Evolutionary conservation across 2,329 filamentous ascomycete species (phyloP).

Genomic region (Monilinia polystroma): DNA sequence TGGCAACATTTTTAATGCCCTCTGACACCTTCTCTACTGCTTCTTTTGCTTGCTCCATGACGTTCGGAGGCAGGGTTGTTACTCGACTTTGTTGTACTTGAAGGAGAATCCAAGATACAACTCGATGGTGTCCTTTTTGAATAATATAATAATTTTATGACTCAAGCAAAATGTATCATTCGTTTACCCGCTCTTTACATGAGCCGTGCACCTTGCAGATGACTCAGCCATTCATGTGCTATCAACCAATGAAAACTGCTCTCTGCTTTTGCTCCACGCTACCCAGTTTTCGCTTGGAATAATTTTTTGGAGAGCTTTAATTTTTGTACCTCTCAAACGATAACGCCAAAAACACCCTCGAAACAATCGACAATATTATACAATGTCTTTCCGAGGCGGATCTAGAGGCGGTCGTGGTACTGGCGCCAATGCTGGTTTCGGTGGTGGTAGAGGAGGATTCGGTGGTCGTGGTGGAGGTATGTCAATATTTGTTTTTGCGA

Average conservation of each 20-base stretch:
- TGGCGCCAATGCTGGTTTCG: slow-evolving; percentile 50
- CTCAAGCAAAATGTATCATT: neutral
- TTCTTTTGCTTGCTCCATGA: slow-evolving; percentile 51
- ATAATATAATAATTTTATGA: slow-evolving; percentile 22
- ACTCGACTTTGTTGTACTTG: slow-evolving; percentile 4
- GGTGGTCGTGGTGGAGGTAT: slow-evolving; percentile 47
- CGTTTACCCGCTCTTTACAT: slow-evolving; percentile 9
- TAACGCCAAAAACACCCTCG: slow-evolving; percentile 42
- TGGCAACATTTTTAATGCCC: slow-evolving; percentile 59
- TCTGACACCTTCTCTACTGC: slow-evolving; percentile 52
- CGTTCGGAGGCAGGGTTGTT: slow-evolving; percentile 11
- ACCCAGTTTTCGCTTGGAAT: slow-evolving; percentile 25
- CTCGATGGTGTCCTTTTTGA: slow-evolving; percentile 11
- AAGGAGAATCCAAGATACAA: slow-evolving; percentile 11
- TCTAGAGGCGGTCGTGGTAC: slow-evolving; percentile 53
- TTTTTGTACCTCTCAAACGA: slow-evolving; percentile 35
- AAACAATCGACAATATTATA: slow-evolving; percentile 24
- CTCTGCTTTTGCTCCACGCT: slow-evolving; percentile 14
- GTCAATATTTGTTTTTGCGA: slow-evolving; percentile 37
- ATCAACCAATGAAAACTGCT: slow-evolving; percentile 18
- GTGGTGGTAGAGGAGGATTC: slow-evolving; percentile 51
- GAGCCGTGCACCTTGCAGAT: slow-evolving; percentile 7
- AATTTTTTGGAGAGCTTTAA: slow-evolving; percentile 27
- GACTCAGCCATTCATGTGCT: neutral
- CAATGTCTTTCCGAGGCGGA: slow-evolving; percentile 53